phyloP scores from a whole-genome alignment of 2,329 filamentous ascomycete genomes.

The Plenodomus biglobosus region DNA sequence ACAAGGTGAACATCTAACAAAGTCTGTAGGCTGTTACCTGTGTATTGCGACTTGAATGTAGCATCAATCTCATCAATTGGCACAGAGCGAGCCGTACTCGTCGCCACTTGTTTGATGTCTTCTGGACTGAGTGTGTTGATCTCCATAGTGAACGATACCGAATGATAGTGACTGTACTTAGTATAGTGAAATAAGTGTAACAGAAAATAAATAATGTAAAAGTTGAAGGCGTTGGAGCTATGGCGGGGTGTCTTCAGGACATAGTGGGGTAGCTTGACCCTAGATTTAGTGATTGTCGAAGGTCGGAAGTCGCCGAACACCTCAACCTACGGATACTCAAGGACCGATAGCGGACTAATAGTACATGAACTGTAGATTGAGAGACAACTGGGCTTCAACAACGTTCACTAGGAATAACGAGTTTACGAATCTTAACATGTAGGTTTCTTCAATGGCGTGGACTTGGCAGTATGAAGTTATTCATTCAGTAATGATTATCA shows the following conservation, averaged over 20 bases:
- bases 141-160: conserved; percentile 27
- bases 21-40: conserved; percentile 34
- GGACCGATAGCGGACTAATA: conserved; percentile 12
- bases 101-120: conserved; percentile 31
- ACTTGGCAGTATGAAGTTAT: too few relatives aligned
- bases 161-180: not conserved
- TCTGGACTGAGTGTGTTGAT: conserved; percentile 36
- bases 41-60: conserved; percentile 59
- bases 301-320: conserved; percentile 18
- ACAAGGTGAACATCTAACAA: not conserved
- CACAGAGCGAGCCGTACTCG: conserved; percentile 39
- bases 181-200: not conserved
- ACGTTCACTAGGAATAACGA: too few relatives aligned
- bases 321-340: conserved; percentile 9
- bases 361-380: not conserved
- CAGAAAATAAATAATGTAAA: not conserved
- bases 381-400: too few relatives aligned
- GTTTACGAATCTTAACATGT: too few relatives aligned
- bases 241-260: conserved; percentile 13
- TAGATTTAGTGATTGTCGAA: conserved; percentile 2
- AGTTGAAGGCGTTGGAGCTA: conserved; percentile 4
- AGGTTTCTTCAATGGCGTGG: too few relatives aligned
- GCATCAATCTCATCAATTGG: conserved; percentile 55
- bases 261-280: conserved; percentile 21
- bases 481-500: too few relatives aligned